These are phyloP conservation scores for Aspergillus sclerotioniger DNA, from an alignment of 495 filamentous ascomycete genomes.

Conservation along the genomic window DNA sequence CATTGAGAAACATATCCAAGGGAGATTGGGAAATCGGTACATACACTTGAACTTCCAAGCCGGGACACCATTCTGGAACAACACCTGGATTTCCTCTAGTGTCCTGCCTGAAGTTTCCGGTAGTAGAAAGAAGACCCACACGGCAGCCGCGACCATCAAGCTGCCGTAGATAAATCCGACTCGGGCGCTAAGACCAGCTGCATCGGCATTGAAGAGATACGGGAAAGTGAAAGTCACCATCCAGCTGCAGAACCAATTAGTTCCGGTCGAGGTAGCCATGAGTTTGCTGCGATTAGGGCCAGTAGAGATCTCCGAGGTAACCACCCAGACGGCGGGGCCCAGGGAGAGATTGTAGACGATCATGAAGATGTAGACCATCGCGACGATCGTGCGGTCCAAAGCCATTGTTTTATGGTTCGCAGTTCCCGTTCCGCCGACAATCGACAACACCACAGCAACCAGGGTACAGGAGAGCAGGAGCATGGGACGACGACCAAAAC, in stretches of 20 bases:
- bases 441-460: background rate
- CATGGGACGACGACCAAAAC: slow-evolving; percentile 2
- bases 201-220: slow-evolving; percentile 1
- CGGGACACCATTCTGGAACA: background rate
- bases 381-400: background rate
- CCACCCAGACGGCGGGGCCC: background rate
- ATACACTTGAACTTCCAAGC: background rate
- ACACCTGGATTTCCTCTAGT: background rate
- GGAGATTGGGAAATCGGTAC: background rate
- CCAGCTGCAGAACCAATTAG: slow-evolving; percentile 2
- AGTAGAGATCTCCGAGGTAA: background rate
- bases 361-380: slow-evolving; percentile 6
- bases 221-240: slow-evolving; percentile 2
- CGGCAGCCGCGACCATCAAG: background rate
- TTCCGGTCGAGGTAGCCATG: background rate
- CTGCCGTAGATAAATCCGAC: slow-evolving; percentile 3
- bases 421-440: background rate
- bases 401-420: background rate
- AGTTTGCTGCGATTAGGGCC: slow-evolving; percentile 4
- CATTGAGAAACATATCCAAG: background rate
- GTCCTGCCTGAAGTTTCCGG: background rate
- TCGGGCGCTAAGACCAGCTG: background rate
- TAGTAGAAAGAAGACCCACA: background rate
- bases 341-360: background rate
- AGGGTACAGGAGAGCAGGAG: background rate